Evolutionary conservation across 768 basidiomycete species (phyloP).

Genomic region (Amylocystis lapponica): DNA sequence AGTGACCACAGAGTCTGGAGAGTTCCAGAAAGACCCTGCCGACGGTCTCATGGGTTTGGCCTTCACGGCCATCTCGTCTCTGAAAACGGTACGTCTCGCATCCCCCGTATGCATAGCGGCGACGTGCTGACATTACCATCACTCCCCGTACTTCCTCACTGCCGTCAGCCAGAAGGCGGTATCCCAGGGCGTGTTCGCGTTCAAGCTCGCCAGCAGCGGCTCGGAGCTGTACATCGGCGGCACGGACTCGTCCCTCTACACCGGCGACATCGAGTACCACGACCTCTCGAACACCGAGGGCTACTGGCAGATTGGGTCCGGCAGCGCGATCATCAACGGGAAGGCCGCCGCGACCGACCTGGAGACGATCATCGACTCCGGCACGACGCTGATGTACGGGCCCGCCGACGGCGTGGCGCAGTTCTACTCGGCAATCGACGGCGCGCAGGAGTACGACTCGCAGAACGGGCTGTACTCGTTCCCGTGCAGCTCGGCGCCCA

Average conservation of each 20-base stretch:
- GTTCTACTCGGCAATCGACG: constrained; percentile 24
- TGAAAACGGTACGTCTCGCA: constrained; percentile 3
- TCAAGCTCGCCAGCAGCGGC: constrained; percentile 38
- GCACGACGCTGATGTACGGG: constrained; percentile 25
- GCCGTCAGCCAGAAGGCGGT: constrained; percentile 32
- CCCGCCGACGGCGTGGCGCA: constrained; percentile 12
- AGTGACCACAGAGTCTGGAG: constrained; percentile 33
- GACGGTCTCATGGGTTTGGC: constrained; percentile 42
- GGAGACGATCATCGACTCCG: constrained; percentile 19
- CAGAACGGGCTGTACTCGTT: constrained; percentile 7
- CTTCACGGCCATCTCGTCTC: constrained; percentile 15
- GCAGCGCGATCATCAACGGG: constrained; percentile 18
- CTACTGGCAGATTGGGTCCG: constrained; percentile 26
- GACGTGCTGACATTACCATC: constrained; percentile 11
- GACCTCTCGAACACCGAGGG: constrained; percentile 7
- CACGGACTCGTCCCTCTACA: constrained; percentile 39
- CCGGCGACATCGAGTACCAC: constrained; percentile 31
- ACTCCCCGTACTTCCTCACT: constrained; percentile 30
- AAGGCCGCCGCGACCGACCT: constrained; percentile 9
- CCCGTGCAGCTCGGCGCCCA: constrained; percentile 11
- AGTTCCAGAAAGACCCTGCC: constrained; percentile 22
- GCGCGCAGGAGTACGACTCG: constrained; percentile 3
- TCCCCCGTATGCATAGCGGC: too few species aligned
- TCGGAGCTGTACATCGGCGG: constrained; percentile 58
- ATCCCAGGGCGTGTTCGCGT: constrained; percentile 37